Evolutionary conservation across 75 land plant genomes (phyloP), one percentile per base, ranked within the genome.

Genomic region (Pinus taeda): DNA sequence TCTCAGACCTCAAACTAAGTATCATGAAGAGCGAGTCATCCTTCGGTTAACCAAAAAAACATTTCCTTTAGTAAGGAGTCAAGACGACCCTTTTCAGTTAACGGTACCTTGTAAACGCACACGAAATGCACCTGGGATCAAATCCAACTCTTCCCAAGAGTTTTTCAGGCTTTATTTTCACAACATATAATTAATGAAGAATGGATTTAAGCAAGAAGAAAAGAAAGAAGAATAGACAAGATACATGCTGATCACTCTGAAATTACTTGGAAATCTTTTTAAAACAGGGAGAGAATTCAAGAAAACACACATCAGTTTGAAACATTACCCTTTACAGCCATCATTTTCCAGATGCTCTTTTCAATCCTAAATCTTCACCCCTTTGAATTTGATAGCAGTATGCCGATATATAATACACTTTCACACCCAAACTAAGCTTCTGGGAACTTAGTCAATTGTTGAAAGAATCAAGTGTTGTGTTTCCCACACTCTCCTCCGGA

Each of bases 401-500:
- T 20, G 53, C 71, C 18, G 9, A 69, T 39, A 42, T 45, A 42
- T 69, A 69, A 69, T 20, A 39, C 12, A 69, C 3, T 69, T 8
- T 69, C 71, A 42, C 71, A 42, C 42, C 71, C 71, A 69, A 69
- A 11, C 49, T 22, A 42, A 42, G 49, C 21, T 7, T 69, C 42
- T 69, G 45, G 24, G 45, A 69, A 42, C 37, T 69, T 4, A 69
- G 71, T 69, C 49, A 1, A 39, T 49, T 49, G 55, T 49, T 49
- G 55, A 49, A 49, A 49, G n/a, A 22, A 42, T 69, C 30, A 33
- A 65, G 29, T 18, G 36, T 65, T 30, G 5, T 33, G 39, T 65
- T 22, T 39, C 45, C 15, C 20, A 69, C 42, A 69, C 33, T 69
- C 22, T 69, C 77, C 62, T 80, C 82, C 29, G 82, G 60, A 45